Conservation (phyloP, 805 yeast genomes). For the Yamadazyma nakazawae region DNA sequence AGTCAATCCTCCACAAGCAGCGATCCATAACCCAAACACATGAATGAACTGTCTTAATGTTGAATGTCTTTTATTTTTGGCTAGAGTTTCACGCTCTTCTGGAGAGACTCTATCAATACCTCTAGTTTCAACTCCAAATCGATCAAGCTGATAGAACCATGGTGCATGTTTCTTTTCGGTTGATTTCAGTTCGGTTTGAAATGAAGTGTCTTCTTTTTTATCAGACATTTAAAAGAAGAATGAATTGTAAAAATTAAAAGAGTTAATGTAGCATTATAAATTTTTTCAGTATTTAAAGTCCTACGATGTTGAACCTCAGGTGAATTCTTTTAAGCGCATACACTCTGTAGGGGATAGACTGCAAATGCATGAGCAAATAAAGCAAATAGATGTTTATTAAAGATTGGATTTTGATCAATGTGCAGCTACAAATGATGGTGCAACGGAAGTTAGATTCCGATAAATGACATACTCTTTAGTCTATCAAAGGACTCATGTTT, state of each 20-base stretch:
- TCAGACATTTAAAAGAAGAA: neutral
- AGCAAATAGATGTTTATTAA: neutral
- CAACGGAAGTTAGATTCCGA: too few species aligned
- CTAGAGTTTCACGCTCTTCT: conserved; percentile 20
- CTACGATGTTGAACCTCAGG: neutral
- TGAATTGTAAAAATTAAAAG: neutral
- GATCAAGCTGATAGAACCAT: conserved; percentile 23
- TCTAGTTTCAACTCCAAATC: conserved; percentile 29
- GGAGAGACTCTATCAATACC: conserved; percentile 35
- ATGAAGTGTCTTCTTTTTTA: neutral
- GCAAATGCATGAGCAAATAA: neutral
- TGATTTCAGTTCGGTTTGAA: neutral
- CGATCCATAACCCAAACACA: conserved; percentile 36
- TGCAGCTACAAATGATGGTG: too few species aligned
- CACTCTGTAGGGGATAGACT: neutral
- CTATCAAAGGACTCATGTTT: too few species aligned
- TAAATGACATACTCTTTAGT: too few species aligned
- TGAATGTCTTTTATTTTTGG: conserved; percentile 5
- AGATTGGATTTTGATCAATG: too few species aligned
- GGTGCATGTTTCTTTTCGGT: neutral
- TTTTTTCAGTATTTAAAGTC: too few species aligned
- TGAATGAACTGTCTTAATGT: conserved; percentile 21
- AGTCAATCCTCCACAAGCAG: conserved; percentile 39
- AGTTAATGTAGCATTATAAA: too few species aligned
- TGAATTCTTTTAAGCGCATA: neutral